phyloP scores from a whole-genome alignment of 2,329 filamentous ascomycete species.

The Epichloe coenophiala region DNA sequence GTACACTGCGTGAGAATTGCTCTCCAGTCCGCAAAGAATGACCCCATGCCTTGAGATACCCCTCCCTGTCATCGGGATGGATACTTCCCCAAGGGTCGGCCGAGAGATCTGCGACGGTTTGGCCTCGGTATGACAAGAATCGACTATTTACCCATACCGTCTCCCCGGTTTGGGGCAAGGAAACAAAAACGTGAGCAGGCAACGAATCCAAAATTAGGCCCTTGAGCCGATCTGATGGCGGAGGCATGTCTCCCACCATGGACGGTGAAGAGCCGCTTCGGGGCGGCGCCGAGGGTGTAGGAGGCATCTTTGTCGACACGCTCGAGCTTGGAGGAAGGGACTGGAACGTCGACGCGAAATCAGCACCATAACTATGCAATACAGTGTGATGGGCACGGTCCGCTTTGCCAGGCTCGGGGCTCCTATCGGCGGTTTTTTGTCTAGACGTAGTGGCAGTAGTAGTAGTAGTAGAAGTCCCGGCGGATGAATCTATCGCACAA shows the following conservation, averaged over 20 bases:
- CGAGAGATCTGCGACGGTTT: conserved; percentile 69
- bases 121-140: conserved; percentile 79
- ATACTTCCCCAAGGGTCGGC: conserved; percentile 84
- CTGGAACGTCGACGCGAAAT: conserved; percentile 68
- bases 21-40: conserved; percentile 78
- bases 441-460: background rate
- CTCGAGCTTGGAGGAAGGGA: conserved; percentile 51
- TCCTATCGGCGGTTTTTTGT: background rate
- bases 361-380: conserved; percentile 71
- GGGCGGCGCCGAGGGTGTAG: conserved; percentile 21
- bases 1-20: conserved; percentile 80
- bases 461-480: background rate
- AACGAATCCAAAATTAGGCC: conserved; percentile 82
- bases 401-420: conserved; percentile 8
- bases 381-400: conserved; percentile 41
- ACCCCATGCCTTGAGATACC: conserved; percentile 71
- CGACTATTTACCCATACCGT: conserved; percentile 96
- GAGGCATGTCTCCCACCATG: conserved; percentile 55
- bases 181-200: conserved; percentile 87
- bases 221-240: conserved; percentile 66
- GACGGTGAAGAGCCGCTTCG: conserved; percentile 31
- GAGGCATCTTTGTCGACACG: conserved; percentile 27
- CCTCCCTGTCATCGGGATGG: conserved; percentile 68
- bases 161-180: conserved; percentile 71
- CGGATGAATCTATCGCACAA: background rate